These are phyloP conservation scores for Nannochloris sp. DNA, from an alignment of 139 green algal genomes.

Conservation along the genomic window DNA sequence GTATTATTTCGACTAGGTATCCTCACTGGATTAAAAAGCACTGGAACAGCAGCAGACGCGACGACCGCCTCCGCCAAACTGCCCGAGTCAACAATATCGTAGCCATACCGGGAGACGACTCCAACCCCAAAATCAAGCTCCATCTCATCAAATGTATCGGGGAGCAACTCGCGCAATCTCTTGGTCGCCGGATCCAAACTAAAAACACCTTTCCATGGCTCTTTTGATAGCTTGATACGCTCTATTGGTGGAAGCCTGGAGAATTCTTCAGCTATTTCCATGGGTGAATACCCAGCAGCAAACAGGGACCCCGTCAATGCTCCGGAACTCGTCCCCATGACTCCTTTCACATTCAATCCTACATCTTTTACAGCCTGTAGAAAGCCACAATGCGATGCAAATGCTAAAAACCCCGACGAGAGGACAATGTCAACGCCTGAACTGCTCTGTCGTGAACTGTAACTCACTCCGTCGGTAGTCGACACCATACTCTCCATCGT, in stretches of 20 bases:
- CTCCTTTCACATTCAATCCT: constrained; percentile 47
- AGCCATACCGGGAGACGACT: constrained; percentile 46
- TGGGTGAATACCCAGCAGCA: constrained; percentile 54
- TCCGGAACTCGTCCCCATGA: constrained; percentile 79
- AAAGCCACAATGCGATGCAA: constrained; percentile 65
- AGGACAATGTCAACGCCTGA: constrained; percentile 59
- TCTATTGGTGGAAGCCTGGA: constrained; percentile 52
- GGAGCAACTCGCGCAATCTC: constrained; percentile 58
- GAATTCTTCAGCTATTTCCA: constrained; percentile 57
- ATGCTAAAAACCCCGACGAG: constrained; percentile 75
- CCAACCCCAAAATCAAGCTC: constrained; percentile 60
- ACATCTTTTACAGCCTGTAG: constrained; percentile 59
- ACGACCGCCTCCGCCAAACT: constrained; percentile 72
- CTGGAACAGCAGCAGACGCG: constrained; percentile 76
- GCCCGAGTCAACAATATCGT: constrained; percentile 66
- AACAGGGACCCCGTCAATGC: constrained; percentile 70
- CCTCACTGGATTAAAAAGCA: constrained; percentile 63
- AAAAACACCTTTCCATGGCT: constrained; percentile 66
- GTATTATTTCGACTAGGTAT: constrained; percentile 50
- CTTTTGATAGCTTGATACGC: constrained; percentile 38
- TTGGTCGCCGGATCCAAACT: constrained; percentile 57
- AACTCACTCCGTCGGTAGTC: too few species aligned
- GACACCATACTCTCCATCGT: too few species aligned
- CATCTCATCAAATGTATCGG: constrained; percentile 72
- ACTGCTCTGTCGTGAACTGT: too few species aligned